These are phyloP conservation scores for Boletus sensibilis DNA, from an alignment of 768 basidiomycete genomes.

Conservation along the genomic window DNA sequence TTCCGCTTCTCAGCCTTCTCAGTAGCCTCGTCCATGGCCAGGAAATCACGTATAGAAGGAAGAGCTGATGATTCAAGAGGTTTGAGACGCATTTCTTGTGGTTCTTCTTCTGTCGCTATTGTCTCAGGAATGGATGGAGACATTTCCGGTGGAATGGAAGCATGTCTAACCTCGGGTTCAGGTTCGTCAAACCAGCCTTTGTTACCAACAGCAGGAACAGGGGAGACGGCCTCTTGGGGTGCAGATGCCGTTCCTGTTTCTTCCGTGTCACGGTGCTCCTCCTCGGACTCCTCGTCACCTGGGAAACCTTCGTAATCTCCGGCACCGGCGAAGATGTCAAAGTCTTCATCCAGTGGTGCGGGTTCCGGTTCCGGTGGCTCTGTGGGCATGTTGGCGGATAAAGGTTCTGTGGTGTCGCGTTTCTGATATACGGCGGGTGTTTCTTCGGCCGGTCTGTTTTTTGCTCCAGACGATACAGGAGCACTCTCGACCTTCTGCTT, in stretches of 20 bases:
- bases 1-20: conserved; percentile 65
- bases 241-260: conserved; percentile 10
- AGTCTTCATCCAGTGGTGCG: conserved; percentile 48
- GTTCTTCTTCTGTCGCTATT: conserved; percentile 29
- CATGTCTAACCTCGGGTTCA: conserved; percentile 28
- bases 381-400: conserved; percentile 2
- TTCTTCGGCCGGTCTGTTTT: neutral
- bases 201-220: conserved; percentile 4
- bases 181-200: conserved; percentile 49
- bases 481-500: conserved; percentile 49
- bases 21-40: conserved; percentile 72
- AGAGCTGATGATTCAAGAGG: conserved; percentile 79
- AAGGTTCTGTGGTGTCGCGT: neutral
- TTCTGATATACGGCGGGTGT: neutral
- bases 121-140: conserved; percentile 13
- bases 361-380: conserved; percentile 18
- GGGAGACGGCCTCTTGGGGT: conserved; percentile 9
- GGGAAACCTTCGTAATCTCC: conserved; percentile 78
- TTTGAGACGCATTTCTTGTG: conserved; percentile 53
- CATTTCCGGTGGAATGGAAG: conserved; percentile 8
- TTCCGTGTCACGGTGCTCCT: conserved; percentile 21
- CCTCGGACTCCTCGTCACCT: conserved; percentile 54
- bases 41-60: conserved; percentile 79
- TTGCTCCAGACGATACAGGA: conserved; percentile 17
- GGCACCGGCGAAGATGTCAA: conserved; percentile 85